phyloP scores from a whole-genome alignment of 139 green algal genomes.

The Marvania coccoides region DNA sequence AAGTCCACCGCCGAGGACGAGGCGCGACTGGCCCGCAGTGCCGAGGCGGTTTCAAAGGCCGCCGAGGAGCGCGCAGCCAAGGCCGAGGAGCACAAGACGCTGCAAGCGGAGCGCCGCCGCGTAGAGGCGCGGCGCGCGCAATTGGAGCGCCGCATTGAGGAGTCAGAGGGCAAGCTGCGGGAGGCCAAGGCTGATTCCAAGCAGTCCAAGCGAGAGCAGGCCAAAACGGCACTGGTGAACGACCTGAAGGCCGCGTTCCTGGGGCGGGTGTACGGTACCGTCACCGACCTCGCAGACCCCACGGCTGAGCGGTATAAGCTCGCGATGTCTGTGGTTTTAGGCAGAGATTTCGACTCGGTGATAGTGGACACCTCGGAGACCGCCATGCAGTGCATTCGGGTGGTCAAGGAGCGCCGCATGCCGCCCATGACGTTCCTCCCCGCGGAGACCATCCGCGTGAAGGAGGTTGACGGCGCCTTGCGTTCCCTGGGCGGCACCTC shows the following conservation, averaged over 20 bases:
- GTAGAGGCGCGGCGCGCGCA: conserved; percentile 25
- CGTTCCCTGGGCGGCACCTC: conserved; percentile 63
- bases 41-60: neutral
- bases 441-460: conserved; percentile 13
- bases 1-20: neutral
- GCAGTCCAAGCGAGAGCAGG: conserved; percentile 57
- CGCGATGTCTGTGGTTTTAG: conserved; percentile 79
- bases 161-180: conserved; percentile 55
- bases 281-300: conserved; percentile 72
- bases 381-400: conserved; percentile 68
- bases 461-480: conserved; percentile 71
- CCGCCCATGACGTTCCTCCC: conserved; percentile 86
- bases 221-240: conserved; percentile 47
- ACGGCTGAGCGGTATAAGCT: conserved; percentile 73
- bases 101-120: conserved; percentile 17
- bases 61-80: conserved; percentile 26
- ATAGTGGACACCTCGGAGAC: conserved; percentile 72
- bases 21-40: neutral
- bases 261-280: conserved; percentile 64
- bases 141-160: conserved; percentile 46
- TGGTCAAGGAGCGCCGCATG: conserved; percentile 51
- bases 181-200: conserved; percentile 59
- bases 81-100: conserved; percentile 11
- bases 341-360: conserved; percentile 81
- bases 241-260: conserved; percentile 60